Conservation (phyloP, 495 filamentous ascomycete species). For the Evansstolkia leycettana region DNA sequence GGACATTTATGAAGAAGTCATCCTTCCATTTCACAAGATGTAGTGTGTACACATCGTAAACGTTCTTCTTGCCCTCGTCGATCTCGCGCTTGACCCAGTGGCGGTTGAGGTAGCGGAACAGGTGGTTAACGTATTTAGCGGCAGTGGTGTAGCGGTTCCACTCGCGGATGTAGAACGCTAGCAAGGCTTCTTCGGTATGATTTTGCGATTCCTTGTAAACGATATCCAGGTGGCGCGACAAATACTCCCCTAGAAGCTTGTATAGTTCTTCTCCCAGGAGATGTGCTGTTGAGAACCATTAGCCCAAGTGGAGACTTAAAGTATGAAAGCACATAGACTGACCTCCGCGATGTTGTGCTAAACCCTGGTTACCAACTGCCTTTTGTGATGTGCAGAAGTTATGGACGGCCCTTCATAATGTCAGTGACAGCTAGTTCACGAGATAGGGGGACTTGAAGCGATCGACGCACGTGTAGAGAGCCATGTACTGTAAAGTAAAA, state of each 20-base stretch:
- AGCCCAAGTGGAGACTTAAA: neutral
- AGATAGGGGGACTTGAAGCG: neutral
- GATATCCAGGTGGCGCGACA: slow-evolving; percentile 57
- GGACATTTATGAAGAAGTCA: slow-evolving; percentile 75
- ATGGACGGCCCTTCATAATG: slow-evolving; percentile 66
- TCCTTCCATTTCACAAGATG: slow-evolving; percentile 91
- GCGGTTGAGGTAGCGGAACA: slow-evolving; percentile 93
- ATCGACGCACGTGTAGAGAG: slow-evolving; percentile 76
- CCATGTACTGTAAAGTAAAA: slow-evolving; percentile 64
- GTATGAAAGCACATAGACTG: slow-evolving; percentile 12
- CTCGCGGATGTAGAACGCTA: slow-evolving; percentile 92
- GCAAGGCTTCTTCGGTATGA: slow-evolving; percentile 80
- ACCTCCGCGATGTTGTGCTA: slow-evolving; percentile 69
- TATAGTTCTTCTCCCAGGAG: slow-evolving; percentile 95
- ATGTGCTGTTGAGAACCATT: slow-evolving; percentile 49
- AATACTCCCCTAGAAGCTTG: slow-evolving; percentile 73
- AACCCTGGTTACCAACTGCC: slow-evolving; percentile 45
- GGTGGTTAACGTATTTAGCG: slow-evolving; percentile 91
- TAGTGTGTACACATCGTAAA: slow-evolving; percentile 95
- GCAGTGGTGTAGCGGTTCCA: slow-evolving; percentile 93
- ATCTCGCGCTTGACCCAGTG: slow-evolving; percentile 99
- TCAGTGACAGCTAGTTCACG: slow-evolving; percentile 6
- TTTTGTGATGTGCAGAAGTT: slow-evolving; percentile 99
- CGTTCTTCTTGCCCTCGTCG: slow-evolving; percentile 96
- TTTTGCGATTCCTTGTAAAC: slow-evolving; percentile 56